Evolutionary conservation across 768 basidiomycete species (phyloP).

Genomic region (Boletus subparvulus): DNA sequence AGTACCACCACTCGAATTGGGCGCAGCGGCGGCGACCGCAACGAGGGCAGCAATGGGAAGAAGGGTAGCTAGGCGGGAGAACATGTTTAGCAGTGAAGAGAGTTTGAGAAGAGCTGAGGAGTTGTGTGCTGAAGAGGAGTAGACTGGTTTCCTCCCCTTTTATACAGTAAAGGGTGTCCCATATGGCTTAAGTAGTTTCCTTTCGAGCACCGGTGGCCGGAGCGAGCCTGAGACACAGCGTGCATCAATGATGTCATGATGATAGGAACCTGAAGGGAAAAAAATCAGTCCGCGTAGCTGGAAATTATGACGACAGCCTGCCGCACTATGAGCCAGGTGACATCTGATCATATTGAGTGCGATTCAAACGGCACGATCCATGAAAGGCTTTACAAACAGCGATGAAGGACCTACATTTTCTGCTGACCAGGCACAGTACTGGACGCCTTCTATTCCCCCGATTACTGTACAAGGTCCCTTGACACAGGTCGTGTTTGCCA

Average conservation of each 20-base stretch:
- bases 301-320: background rate
- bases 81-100: conserved; percentile 2
- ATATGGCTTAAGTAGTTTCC: background rate
- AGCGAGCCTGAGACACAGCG: no score
- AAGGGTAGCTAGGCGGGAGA: conserved; percentile 2
- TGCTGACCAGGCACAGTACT: no score
- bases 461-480: no score
- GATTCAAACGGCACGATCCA: background rate
- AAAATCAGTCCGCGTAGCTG: background rate
- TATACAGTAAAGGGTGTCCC: background rate
- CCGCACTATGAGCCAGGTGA: background rate
- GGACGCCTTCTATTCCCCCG: no score
- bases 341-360: background rate
- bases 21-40: conserved; percentile 2
- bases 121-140: background rate
- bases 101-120: background rate
- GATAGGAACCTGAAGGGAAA: no score
- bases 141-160: background rate
- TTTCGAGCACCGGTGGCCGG: background rate
- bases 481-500: no score
- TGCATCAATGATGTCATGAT: background rate
- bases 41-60: conserved; percentile 12
- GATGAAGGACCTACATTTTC: no score
- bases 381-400: no score
- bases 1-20: background rate